Conservation (phyloP, 2,329 filamentous ascomycete species). For the Cladorrhinum sp. region DNA sequence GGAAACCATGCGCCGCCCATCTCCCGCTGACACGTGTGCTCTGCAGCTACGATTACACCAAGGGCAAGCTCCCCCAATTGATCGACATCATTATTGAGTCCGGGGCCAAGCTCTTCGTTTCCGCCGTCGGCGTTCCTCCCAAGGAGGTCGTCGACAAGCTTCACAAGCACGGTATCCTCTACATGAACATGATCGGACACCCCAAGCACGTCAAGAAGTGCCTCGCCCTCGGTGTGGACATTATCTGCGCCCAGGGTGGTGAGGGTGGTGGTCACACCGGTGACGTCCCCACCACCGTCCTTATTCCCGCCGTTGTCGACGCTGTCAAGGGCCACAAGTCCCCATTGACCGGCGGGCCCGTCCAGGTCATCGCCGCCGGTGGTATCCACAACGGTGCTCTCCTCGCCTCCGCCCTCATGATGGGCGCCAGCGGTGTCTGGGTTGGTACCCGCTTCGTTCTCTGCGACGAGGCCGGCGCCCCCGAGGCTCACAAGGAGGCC, state of each 20-base stretch:
- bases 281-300: slow-evolving; percentile 84
- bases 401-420: slow-evolving; percentile 84
- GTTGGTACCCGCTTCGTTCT: slow-evolving; percentile 95
- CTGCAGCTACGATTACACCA: slow-evolving; percentile 95
- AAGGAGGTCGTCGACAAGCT: slow-evolving; percentile 85
- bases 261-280: slow-evolving; percentile 97
- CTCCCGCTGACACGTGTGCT: background rate
- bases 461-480: slow-evolving; percentile 88
- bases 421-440: slow-evolving; percentile 92
- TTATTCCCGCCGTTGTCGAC: slow-evolving; percentile 89
- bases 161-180: slow-evolving; percentile 81
- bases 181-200: slow-evolving; percentile 99
- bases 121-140: slow-evolving; percentile 90
- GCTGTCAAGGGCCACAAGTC: slow-evolving; percentile 77
- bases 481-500: slow-evolving; percentile 90
- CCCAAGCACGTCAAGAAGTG: slow-evolving; percentile 99
- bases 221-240: slow-evolving; percentile 84
- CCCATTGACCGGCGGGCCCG: slow-evolving; percentile 79
- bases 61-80: slow-evolving; percentile 92
- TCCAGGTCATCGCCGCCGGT: slow-evolving; percentile 90
- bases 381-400: slow-evolving; percentile 92
- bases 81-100: slow-evolving; percentile 90
- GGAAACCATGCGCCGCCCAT: background rate
- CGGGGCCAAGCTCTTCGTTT: slow-evolving; percentile 90
- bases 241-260: slow-evolving; percentile 97